phyloP scores from a whole-genome alignment of 352 stramenopile genomes.

The Globisporangium sylvaticum region DNA sequence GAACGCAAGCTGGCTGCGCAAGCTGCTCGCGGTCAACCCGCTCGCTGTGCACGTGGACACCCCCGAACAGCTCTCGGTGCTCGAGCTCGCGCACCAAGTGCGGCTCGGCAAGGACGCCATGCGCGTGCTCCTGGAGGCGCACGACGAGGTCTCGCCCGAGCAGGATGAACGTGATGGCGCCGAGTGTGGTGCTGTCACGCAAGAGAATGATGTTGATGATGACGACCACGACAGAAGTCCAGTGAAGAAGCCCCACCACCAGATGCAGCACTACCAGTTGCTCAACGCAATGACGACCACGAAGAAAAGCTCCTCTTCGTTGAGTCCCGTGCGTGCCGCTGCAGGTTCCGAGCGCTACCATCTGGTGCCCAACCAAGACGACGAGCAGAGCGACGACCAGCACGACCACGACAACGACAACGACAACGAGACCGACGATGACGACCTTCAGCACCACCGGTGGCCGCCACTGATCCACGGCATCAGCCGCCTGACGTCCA shows the following conservation, averaged over 20 bases:
- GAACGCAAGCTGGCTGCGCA: conserved; percentile 40
- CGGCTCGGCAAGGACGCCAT: conserved; percentile 36
- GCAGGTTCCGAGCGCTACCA: background rate
- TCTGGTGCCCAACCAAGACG: background rate
- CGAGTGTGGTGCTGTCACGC: background rate
- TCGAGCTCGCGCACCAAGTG: conserved; percentile 51
- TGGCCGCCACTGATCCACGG: conserved; percentile 13
- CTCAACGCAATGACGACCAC: background rate
- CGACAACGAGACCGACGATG: background rate
- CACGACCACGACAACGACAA: background rate
- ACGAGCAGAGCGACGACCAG: conserved; percentile 4
- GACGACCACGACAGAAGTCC: background rate
- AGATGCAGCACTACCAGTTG: conserved; percentile 6
- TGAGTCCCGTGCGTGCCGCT: background rate
- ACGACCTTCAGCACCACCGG: background rate
- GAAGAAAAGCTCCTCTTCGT: conserved; percentile 3
- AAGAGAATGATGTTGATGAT: conserved; percentile 6
- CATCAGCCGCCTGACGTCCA: conserved; percentile 14
- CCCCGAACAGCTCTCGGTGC: conserved; percentile 39
- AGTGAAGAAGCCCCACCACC: conserved; percentile 3
- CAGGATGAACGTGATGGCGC: conserved; percentile 13
- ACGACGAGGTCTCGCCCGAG: conserved; percentile 16
- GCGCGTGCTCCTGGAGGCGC: conserved; percentile 38
- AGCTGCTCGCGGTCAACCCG: conserved; percentile 53
- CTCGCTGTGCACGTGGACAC: conserved; percentile 40